Base-by-base conservation (phyloP, 805 yeast genomes). In the Starmerella tilneyi region DNA sequence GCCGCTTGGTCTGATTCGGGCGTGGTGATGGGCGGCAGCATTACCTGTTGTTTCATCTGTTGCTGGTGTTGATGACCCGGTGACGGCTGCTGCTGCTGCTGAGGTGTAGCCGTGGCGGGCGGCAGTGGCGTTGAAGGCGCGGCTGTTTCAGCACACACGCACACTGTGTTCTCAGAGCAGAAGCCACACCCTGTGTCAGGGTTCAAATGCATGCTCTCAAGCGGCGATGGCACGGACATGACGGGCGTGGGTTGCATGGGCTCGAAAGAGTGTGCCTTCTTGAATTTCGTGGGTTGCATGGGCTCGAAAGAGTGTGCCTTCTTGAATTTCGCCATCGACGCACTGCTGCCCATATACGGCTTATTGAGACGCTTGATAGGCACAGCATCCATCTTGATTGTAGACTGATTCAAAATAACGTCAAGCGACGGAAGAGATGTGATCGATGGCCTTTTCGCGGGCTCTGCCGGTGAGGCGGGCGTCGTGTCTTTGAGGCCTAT, bases 111-210 rank as follows among this genome's bases (percentile, higher is more conserved):
- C 12, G 40, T 8, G 22, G 17, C 13, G 34, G 22, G 38, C 41
- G 9, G 28, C 26, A 28, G 34, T 9, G 40, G 3, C 38, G 5
- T 11, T 20, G 17, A 20, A 28, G 30, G 33, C n/a, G 20, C 35
- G 22, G 30, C 23, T 27, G 29, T 24, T 23, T 41, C 24, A 17
- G 37, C 33, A 59, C 96, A 86, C 1, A 86, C 84, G 63, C 96
- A 86, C 2, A 94, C 84, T 0, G 94, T 76, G 53, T 77, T 86
- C 54, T 82, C 94, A 0, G 94, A 76, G 56, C 96, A 86, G 62
- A 86, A 85, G 0, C 96, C 96, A 63, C 96, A 86, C 44, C 80
- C 76, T 48, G 80, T 88, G 45, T 73, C 54, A 5, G 44, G 24
- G 15, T 34, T 23, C 24, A 34, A 13, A 26, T 39, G 48, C 32